Conservation (phyloP, 73 alveolate genomes). For the Breviolum minutum region DNA sequence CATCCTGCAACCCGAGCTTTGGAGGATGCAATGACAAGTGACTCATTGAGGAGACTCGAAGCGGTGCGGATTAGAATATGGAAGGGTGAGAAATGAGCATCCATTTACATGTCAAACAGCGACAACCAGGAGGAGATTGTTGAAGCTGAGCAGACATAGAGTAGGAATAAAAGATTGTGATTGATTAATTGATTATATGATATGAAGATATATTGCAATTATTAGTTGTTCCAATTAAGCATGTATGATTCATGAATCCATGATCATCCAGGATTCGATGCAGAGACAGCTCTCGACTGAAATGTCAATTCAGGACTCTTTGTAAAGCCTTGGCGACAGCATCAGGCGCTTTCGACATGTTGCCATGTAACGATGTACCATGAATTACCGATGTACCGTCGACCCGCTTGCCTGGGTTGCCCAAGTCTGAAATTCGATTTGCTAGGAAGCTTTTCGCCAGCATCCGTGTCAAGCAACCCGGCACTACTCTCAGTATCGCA, state of each 20-base stretch:
- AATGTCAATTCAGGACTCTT: conserved; percentile 21
- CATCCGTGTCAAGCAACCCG: conserved; percentile 2
- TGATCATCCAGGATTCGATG: neutral
- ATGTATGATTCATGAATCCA: neutral
- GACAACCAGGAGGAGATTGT: too few relatives aligned
- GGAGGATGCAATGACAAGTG: conserved; percentile 57
- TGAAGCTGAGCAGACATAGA: neutral
- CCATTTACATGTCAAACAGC: too few relatives aligned
- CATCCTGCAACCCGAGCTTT: conserved; percentile 55
- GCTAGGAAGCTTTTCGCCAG: conserved; percentile 57
- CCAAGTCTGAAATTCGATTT: neutral
- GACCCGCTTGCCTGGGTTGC: neutral
- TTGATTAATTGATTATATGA: too few relatives aligned
- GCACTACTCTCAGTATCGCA: neutral
- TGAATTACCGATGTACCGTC: neutral
- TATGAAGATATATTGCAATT: neutral
- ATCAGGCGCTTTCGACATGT: conserved; percentile 12
- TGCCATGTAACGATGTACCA: neutral
- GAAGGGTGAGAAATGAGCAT: neutral
- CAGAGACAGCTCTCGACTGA: too few relatives aligned
- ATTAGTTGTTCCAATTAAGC: neutral
- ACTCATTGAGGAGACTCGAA: conserved; percentile 60
- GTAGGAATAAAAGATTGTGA: neutral
- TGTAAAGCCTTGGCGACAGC: conserved; percentile 86
- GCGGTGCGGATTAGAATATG: neutral